phyloP scores from a whole-genome alignment of 2,329 filamentous ascomycete species.

The Fusarium sp. region DNA sequence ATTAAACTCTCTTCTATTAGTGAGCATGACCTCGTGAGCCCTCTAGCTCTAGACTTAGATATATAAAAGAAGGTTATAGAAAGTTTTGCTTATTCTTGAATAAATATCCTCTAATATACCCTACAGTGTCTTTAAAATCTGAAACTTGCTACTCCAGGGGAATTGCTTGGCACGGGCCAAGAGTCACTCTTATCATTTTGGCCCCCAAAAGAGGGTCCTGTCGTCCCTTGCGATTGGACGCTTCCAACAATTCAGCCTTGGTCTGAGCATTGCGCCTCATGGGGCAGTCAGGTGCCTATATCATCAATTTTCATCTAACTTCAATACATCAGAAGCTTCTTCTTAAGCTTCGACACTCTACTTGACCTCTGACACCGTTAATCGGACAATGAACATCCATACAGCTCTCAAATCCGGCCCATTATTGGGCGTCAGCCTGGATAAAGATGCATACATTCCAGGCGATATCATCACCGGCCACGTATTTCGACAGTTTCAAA shows the following conservation, averaged over 20 bases:
- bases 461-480: slow-evolving; percentile 44
- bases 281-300: not conserved
- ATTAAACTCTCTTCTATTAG: not conserved
- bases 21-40: not conserved
- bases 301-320: no score
- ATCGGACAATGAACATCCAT: not conserved
- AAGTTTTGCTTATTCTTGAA: no score
- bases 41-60: not conserved
- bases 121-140: not conserved
- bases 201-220: not conserved
- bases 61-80: not conserved
- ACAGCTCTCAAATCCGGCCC: not conserved
- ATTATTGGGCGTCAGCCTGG: slow-evolving; percentile 18
- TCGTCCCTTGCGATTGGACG: not conserved
- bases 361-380: accelerated
- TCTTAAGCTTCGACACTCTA: accelerated
- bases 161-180: not conserved
- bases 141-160: not conserved
- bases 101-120: no score
- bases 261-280: not conserved
- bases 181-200: not conserved
- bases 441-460: slow-evolving; percentile 4
- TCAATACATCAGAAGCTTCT: not conserved
- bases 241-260: not conserved
- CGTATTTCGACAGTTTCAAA: slow-evolving; percentile 30